Evolutionary conservation across 176 grass and related monocot genomes (phyloP), one percentile per base, ranked within the genome.

Genomic region (Chloris gayana): DNA sequence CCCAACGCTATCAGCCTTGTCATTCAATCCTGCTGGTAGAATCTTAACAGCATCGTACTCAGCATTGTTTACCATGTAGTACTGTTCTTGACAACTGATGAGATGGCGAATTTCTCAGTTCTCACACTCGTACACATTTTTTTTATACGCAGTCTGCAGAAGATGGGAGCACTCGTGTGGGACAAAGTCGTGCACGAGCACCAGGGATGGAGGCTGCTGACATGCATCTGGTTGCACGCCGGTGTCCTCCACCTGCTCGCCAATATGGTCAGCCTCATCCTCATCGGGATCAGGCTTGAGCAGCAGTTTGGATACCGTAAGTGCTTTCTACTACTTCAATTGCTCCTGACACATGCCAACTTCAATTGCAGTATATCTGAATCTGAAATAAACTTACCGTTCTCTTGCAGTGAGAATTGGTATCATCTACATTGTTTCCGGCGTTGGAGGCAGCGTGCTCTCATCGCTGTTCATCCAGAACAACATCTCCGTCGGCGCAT

Each of bases 221-320:
- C 92, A 0, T 98, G 92, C 74, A 95, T 98, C 63, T 98, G 96
- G 92, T 77, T 98, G 80, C 96, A 98, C 86, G 92, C 92, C n/a
- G 96, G 96, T 38, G 81, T 98, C 29, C 64, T 93, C 37, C 96
- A 95, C 89, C 84, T 98, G 33, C 78, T 98, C 6, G 90, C 92
- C 39, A 98, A 98, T n/a, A 98, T 98, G 96, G 13, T 98, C 9
- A 98, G 96, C 86, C 88, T 95, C 24, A 74, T 95, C 62, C 84
- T 98, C 60, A 89, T 95, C 53, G 96, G 96, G 21, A 82, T 98
- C 78, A 89, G 92, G n/a, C 90, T 98, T 10, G 96, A 98, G 78
- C 92, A 95, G 81, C 92, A 98, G 57, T 98, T 95, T 32, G 92
- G 96, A 86, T 98, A 66, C 50, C 69, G 80, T 79, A 51, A 14